Conservation (phyloP, 2,329 filamentous ascomycete genomes). For the Phaeophleospora eucalypticola region DNA sequence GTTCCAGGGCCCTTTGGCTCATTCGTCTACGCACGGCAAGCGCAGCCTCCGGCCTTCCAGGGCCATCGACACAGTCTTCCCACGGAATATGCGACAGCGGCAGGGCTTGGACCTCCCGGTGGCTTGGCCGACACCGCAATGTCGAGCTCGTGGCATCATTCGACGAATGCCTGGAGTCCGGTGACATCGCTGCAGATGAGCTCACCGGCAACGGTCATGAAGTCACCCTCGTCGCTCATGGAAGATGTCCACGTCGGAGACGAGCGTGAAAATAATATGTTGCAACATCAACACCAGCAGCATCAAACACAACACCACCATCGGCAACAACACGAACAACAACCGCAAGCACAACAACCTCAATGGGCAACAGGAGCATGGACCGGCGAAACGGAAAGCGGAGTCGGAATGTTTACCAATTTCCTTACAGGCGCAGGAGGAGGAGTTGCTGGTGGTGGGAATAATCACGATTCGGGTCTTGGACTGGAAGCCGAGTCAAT, state of each 20-base stretch:
- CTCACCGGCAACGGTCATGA: not conserved
- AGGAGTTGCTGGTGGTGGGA: not conserved
- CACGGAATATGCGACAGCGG: constrained; percentile 2
- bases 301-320: not conserved
- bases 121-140: not conserved
- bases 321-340: not conserved
- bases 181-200: not conserved
- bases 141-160: not conserved
- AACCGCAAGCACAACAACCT: not conserved
- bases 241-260: not conserved
- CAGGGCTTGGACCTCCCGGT: not conserved
- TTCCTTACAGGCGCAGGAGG: not conserved
- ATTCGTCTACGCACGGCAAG: not conserved
- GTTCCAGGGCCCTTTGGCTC: constrained; percentile 1
- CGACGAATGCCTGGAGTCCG: not conserved
- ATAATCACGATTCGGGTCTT: constrained; percentile 8
- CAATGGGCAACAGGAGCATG: not conserved
- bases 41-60: constrained; percentile 1
- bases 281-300: not conserved
- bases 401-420: not conserved
- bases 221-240: not conserved
- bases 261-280: not conserved
- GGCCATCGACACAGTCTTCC: not conserved
- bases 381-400: not conserved
- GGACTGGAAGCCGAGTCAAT: constrained; percentile 12